Evolutionary conservation across 2,329 filamentous ascomycete genomes (phyloP).

Genomic region (Claviceps monticola): DNA sequence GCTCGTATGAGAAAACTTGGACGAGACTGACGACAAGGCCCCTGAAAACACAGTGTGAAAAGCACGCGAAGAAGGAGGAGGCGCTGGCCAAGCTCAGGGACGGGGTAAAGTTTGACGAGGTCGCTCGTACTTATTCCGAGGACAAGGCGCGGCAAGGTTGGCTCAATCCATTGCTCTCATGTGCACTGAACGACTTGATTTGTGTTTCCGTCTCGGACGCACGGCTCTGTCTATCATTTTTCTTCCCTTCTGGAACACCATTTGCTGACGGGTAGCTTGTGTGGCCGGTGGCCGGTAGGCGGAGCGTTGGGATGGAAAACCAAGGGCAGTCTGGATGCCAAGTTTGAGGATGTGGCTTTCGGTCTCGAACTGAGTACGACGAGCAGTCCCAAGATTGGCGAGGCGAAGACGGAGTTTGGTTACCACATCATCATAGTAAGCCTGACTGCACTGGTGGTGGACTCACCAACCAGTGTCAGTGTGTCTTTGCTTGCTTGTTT

Average conservation of each 20-base stretch:
- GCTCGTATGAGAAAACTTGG: neutral
- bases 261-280: neutral
- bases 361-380: conserved; percentile 53
- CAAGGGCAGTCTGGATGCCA: conserved; percentile 49
- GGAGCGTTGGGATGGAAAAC: conserved; percentile 62
- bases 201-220: too few species aligned
- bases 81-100: conserved; percentile 53
- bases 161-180: neutral
- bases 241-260: neutral
- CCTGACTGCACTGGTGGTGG: neutral
- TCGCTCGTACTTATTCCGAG: conserved; percentile 59
- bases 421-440: conserved; percentile 71
- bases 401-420: conserved; percentile 61
- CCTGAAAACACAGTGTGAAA: conserved; percentile 45
- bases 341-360: conserved; percentile 62
- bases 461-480: neutral
- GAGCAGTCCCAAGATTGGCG: conserved; percentile 47
- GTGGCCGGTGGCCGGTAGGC: conserved; percentile 26
- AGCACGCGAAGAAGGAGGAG: conserved; percentile 66
- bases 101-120: conserved; percentile 60
- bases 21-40: neutral
- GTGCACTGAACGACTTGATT: neutral
- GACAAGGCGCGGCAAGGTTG: conserved; percentile 58
- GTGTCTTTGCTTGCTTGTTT: neutral
- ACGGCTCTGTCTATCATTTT: neutral